These are phyloP conservation scores for Aspergillus ustus DNA, from an alignment of 2,329 filamentous ascomycete species.

Conservation along the genomic window DNA sequence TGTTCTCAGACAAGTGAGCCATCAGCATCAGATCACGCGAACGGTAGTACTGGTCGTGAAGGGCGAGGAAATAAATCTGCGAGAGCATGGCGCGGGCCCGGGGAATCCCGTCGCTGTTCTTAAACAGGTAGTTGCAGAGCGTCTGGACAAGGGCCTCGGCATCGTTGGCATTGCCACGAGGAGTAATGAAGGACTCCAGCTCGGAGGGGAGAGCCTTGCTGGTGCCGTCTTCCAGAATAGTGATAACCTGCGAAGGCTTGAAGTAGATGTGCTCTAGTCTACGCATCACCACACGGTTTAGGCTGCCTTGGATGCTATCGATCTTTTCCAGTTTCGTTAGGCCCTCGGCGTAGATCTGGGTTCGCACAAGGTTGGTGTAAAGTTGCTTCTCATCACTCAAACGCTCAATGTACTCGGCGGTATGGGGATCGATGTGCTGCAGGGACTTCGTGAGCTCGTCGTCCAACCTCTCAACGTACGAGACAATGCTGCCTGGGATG, in stretches of 20 bases:
- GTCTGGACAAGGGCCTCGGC: conserved; percentile 75
- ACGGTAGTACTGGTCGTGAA: conserved; percentile 98
- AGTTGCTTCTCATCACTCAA: conserved; percentile 86
- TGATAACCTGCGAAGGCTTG: conserved; percentile 93
- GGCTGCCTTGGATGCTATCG: conserved; percentile 78
- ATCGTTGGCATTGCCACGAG: conserved; percentile 70
- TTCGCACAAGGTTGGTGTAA: conserved; percentile 90
- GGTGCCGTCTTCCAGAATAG: conserved; percentile 90
- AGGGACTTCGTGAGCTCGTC: conserved; percentile 97
- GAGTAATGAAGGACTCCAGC: conserved; percentile 80
- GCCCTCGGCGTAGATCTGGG: conserved; percentile 84
- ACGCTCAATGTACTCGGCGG: conserved; percentile 96
- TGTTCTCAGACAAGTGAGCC: conserved; percentile 98
- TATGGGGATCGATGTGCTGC: conserved; percentile 97
- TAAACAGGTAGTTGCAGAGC: conserved; percentile 94
- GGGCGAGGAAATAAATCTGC: conserved; percentile 96
- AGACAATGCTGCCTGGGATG: conserved; percentile 93
- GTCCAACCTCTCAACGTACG: conserved; percentile 91
- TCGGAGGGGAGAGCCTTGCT: conserved; percentile 78
- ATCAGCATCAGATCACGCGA: conserved; percentile 99
- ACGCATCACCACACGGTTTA: conserved; percentile 93
- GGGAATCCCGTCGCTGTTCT: conserved; percentile 92
- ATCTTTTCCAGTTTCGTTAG: conserved; percentile 72
- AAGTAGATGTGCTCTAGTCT: conserved; percentile 98
- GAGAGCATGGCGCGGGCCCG: conserved; percentile 96